Percentiles rank a stretch among this genome's conserved stretches.
Evolutionary conservation across 2,329 filamentous ascomycete genomes (phyloP).

Genomic region (Fusarium nisikadoi): DNA sequence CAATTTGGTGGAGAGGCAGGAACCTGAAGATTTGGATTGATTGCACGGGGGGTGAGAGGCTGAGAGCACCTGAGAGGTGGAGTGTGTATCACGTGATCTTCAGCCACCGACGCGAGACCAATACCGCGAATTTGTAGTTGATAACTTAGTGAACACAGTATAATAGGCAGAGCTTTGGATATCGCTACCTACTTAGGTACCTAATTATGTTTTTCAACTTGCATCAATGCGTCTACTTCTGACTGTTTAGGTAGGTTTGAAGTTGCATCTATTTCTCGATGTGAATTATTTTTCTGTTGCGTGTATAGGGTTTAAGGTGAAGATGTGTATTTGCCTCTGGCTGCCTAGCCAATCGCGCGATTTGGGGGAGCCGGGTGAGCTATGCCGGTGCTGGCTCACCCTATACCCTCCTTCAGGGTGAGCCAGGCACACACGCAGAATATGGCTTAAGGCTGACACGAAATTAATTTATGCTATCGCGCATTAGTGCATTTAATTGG

Average conservation of each 20-base stretch:
- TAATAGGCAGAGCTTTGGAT: neutral
- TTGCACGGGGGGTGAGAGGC: constrained; percentile 40
- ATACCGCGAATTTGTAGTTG: neutral
- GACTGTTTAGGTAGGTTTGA: neutral
- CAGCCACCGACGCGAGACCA: neutral
- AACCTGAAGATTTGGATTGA: constrained; percentile 53
- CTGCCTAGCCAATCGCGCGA: constrained; percentile 14
- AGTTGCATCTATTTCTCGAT: neutral
- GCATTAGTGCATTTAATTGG: too few relatives aligned
- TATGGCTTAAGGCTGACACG: too few relatives aligned
- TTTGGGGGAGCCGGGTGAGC: too few relatives aligned
- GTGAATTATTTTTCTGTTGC: neutral
- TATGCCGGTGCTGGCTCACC: too few relatives aligned
- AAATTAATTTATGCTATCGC: too few relatives aligned
- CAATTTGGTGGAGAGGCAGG: constrained; percentile 49
- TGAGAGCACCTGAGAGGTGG: constrained; percentile 27
- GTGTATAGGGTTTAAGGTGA: too few relatives aligned
- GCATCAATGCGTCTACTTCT: neutral
- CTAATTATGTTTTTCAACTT: neutral
- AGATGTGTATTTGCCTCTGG: too few relatives aligned
- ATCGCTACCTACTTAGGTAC: neutral
- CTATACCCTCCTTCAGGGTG: too few relatives aligned
- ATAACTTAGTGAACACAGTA: neutral
- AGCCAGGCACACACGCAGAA: too few relatives aligned
- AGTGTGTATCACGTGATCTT: constrained; percentile 31